These are phyloP conservation scores for Bryoerythrophyllum caledonicum DNA, from an alignment of 225 moss, liverwort and hornwort species.

Conservation along the genomic window DNA sequence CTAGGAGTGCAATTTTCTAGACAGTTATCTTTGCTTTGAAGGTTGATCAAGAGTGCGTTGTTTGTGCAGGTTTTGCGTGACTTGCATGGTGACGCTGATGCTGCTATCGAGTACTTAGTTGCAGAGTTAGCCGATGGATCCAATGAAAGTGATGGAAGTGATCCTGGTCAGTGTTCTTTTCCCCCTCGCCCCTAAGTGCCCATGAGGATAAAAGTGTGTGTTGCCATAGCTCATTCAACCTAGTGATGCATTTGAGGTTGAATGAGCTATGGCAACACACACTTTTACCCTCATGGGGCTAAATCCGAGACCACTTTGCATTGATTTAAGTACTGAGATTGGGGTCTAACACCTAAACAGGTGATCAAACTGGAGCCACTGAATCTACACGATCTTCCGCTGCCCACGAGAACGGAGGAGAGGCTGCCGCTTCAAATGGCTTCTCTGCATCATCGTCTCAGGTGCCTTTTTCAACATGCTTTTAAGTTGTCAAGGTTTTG, in stretches of 20 bases:
- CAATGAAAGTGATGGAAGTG: constrained; percentile 16
- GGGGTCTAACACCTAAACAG: constrained; percentile 5
- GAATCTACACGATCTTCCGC: constrained; percentile 14
- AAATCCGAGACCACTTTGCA: background rate
- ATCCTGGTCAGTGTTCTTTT: constrained; percentile 22
- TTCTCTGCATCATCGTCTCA: constrained; percentile 20
- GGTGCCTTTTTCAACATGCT: background rate
- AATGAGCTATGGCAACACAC: too few species aligned
- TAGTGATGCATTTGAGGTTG: too few species aligned
- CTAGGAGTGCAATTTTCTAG: background rate
- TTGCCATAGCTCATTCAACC: too few species aligned
- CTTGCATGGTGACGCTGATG: constrained; percentile 65
- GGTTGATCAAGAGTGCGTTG: background rate
- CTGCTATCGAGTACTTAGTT: constrained; percentile 63
- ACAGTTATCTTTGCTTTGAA: background rate
- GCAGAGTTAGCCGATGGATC: constrained; percentile 43
- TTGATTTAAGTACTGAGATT: background rate
- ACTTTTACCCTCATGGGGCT: background rate
- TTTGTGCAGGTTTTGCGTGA: constrained; percentile 56
- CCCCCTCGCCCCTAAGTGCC: too few species aligned
- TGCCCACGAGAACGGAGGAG: constrained; percentile 16
- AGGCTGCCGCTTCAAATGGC: background rate
- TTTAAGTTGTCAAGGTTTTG: background rate
- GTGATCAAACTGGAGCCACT: constrained; percentile 15
- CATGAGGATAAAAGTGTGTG: too few species aligned